Evolutionary conservation across 106 monocot genomes (phyloP).

Genomic region (Acanthochlamys bracteata): DNA sequence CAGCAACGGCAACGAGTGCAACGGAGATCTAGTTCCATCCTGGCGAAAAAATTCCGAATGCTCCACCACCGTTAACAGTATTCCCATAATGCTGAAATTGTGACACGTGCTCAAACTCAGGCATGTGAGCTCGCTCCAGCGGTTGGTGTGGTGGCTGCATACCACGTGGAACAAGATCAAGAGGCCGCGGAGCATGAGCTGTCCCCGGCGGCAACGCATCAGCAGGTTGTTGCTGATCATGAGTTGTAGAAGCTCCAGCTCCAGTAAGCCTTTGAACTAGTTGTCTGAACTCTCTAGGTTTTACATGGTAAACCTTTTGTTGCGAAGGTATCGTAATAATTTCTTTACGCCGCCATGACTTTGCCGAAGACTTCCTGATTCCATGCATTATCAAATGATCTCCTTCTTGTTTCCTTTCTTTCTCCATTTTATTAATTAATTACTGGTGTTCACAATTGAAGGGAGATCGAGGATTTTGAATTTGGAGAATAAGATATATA

Average conservation of each 20-base stretch:
- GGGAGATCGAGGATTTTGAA: too few species aligned
- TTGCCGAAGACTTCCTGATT: conserved; percentile 22
- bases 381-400: background rate
- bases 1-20: background rate
- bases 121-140: background rate
- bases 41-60: background rate
- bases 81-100: background rate
- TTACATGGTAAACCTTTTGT: conserved; percentile 27
- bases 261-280: conserved; percentile 39
- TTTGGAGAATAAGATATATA: too few species aligned
- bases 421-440: too few species aligned
- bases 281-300: conserved; percentile 26
- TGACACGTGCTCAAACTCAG: background rate
- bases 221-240: background rate
- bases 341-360: conserved; percentile 16
- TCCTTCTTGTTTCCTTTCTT: too few species aligned
- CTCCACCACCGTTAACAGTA: background rate
- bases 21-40: background rate
- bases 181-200: conserved; percentile 7
- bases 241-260: background rate
- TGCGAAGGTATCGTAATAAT: conserved; percentile 1
- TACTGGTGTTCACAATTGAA: too few species aligned
- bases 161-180: background rate
- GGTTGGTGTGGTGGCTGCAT: background rate
- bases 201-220: background rate